These are phyloP conservation scores for Drechslerella dactyloides DNA, from an alignment of 2,329 filamentous ascomycete species.

Conservation along the genomic window DNA sequence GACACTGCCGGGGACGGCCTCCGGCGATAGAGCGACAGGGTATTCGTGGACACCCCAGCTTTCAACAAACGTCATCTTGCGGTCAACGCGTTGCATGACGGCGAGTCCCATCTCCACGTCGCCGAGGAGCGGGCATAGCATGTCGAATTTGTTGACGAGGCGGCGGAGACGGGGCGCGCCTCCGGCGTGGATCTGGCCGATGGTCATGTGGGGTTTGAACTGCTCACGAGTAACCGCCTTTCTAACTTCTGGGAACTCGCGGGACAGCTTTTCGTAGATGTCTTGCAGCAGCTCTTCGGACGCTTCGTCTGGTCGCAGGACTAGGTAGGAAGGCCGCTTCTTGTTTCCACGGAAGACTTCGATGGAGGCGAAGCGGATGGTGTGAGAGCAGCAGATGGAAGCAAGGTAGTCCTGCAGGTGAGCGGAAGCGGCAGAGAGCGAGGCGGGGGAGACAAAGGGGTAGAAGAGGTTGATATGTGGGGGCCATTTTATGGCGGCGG, in stretches of 20 bases:
- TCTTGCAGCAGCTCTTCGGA: conserved; percentile 43
- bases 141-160: conserved; percentile 22
- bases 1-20: conserved; percentile 29
- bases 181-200: conserved; percentile 66
- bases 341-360: conserved; percentile 34
- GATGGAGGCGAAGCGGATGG: conserved; percentile 38
- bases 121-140: conserved; percentile 44
- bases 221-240: conserved; percentile 36
- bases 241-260: conserved; percentile 32
- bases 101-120: conserved; percentile 50
- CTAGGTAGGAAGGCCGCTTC: conserved; percentile 36
- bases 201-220: conserved; percentile 65
- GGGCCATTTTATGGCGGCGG: conserved; percentile 68
- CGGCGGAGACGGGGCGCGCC: conserved; percentile 46
- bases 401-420: conserved; percentile 58
- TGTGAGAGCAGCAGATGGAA: conserved; percentile 31
- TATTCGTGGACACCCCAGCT: conserved; percentile 32
- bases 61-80: conserved; percentile 63
- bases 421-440: conserved; percentile 60
- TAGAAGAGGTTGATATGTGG: conserved; percentile 72
- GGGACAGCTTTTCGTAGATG: conserved; percentile 39
- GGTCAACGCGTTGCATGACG: conserved; percentile 55
- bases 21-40: conserved; percentile 16
- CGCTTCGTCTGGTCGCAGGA: conserved; percentile 44
- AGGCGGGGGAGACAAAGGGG: conserved; percentile 66